A percentile compares a stretch with the other conserved stretches of the same genome.
phyloP scores from a whole-genome alignment of 805 yeast species.

The Hemisphaericaspora nanyangensis region DNA sequence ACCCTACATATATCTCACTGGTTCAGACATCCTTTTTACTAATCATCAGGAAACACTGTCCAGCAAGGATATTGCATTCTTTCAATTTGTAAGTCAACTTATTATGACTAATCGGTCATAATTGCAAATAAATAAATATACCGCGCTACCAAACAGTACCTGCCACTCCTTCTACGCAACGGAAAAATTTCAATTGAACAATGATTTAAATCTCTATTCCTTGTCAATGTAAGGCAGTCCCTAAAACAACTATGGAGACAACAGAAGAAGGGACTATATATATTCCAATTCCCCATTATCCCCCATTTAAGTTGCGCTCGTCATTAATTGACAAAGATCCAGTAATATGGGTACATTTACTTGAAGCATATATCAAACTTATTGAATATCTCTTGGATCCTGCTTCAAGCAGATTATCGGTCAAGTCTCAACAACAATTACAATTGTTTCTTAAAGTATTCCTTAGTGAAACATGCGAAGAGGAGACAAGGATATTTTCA shows the following conservation, averaged over 20 bases:
- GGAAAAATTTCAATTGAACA: neutral
- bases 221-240: neutral
- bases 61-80: too few relatives aligned
- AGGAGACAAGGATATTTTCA: conserved; percentile 57
- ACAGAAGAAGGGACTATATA: conserved; percentile 12
- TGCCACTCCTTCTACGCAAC: too few relatives aligned
- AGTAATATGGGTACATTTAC: conserved; percentile 72
- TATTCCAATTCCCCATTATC: conserved; percentile 65
- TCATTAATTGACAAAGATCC: conserved; percentile 81
- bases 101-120: too few relatives aligned
- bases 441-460: conserved; percentile 54
- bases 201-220: conserved; percentile 1
- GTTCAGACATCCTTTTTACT: too few relatives aligned
- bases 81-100: too few relatives aligned
- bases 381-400: conserved; percentile 45
- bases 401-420: conserved; percentile 36
- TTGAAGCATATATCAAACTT: conserved; percentile 58
- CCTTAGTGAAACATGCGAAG: conserved; percentile 58
- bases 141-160: too few relatives aligned
- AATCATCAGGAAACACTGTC: too few relatives aligned
- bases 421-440: conserved; percentile 56
- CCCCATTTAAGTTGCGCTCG: conserved; percentile 71
- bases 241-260: neutral
- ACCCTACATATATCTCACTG: too few relatives aligned
- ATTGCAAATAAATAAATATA: too few relatives aligned